Percentiles rank a stretch among this genome's conserved stretches.
phyloP scores from a whole-genome alignment of 805 yeast genomes.

The Tetrapisispora arboricola region DNA sequence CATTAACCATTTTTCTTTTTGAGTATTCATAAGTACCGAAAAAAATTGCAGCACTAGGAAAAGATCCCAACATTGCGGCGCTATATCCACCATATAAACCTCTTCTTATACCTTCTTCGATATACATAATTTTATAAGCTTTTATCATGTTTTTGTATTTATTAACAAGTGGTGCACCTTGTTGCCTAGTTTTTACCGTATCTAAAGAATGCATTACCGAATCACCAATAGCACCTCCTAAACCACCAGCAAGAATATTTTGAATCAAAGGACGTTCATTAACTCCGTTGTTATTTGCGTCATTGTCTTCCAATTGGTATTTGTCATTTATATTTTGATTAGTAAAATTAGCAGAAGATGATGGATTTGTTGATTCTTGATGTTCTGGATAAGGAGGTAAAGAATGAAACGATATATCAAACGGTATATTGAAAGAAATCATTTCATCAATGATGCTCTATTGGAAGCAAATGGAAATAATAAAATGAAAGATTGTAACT shows the following conservation, averaged over 20 bases:
- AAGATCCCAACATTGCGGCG: conserved; percentile 86
- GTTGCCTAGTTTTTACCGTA: conserved; percentile 95
- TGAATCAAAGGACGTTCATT: conserved; percentile 3
- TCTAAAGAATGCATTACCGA: conserved; percentile 91
- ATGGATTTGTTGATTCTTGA: background rate
- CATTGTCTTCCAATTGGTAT: background rate
- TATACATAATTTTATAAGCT: conserved; percentile 65
- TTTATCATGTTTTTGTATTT: conserved; percentile 67
- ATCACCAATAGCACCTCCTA: conserved; percentile 89
- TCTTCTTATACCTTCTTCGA: conserved; percentile 72
- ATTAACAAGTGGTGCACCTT: conserved; percentile 61
- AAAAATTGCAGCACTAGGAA: conserved; percentile 91
- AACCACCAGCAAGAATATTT: conserved; percentile 35
- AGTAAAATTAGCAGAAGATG: background rate
- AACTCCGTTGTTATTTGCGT: background rate
- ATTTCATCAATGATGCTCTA: conserved; percentile 1
- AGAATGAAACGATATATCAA: background rate
- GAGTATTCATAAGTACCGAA: conserved; percentile 82
- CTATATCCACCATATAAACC: conserved; percentile 90
- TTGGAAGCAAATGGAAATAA: no score
- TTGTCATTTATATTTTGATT: background rate
- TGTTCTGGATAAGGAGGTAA: conserved; percentile 1
- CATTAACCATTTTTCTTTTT: conserved; percentile 59
- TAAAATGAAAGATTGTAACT: no score
- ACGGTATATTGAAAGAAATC: background rate